These are phyloP conservation scores for Sophora flavescens DNA, from an alignment of 306 rosid species.

Conservation along the genomic window DNA sequence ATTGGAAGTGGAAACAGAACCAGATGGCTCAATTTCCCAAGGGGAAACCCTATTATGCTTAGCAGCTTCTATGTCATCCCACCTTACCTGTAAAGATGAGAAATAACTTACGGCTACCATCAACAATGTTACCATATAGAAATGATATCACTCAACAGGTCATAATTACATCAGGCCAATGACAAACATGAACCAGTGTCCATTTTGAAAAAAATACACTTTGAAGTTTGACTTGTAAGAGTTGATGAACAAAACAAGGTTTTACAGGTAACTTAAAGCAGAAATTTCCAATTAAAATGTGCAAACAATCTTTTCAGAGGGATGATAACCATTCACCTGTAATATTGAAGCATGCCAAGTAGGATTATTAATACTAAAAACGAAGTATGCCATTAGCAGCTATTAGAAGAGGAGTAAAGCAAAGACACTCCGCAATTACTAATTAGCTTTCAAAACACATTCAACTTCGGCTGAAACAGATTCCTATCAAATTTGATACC, in stretches of 20 bases:
- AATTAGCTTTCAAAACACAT: not conserved
- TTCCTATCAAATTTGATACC: not conserved
- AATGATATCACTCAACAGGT: not conserved
- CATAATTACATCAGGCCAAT: not conserved
- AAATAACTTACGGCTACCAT: not conserved
- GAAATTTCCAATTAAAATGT: not conserved
- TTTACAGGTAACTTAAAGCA: not conserved
- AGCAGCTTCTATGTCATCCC: constrained; percentile 80
- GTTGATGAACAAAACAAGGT: not conserved
- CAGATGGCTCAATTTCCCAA: constrained; percentile 95
- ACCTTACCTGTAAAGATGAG: constrained; percentile 74
- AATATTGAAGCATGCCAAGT: not conserved
- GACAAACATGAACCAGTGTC: not conserved
- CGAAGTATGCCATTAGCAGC: not conserved
- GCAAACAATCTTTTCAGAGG: not conserved
- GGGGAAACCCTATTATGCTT: constrained; percentile 96
- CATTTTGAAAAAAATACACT: not conserved
- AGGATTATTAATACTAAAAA: not conserved
- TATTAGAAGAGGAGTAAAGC: not conserved
- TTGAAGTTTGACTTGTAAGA: not conserved
- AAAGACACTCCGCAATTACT: not conserved
- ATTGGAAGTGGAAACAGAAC: constrained; percentile 67
- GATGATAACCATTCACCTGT: not conserved
- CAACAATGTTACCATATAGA: not conserved
- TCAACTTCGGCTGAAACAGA: not conserved